Base-by-base conservation (phyloP, 139 green algal genomes). In the Raphidocelis subcapitata region DNA sequence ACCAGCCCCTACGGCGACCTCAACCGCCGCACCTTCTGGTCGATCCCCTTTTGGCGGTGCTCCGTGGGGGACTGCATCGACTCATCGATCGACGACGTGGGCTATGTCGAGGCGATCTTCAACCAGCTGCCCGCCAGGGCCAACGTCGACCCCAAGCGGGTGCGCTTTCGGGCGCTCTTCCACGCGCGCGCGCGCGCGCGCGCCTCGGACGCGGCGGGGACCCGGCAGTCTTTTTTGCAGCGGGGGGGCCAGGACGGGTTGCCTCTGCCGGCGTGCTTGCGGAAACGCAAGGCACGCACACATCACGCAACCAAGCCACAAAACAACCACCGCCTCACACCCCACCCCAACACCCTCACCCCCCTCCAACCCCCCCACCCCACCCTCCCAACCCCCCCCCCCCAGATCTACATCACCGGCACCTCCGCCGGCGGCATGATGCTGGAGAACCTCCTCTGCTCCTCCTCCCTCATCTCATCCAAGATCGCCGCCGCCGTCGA, bases 391-490 rank as follows among this genome's bases (percentile, higher is more conserved):
- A 20, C 20, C 14, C n/a, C 28, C 3, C 26, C 32, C 36, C 5
- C 62, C 31, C 70, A 77, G 70, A 69, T 77, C 70, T 77, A 36
- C 44, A 35, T 77, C 60, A 57, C 61, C 28, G 70, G 70, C 46
- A 77, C 70, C 3, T 77, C 70, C 24, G 70, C 70, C 31, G 70
- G 70, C 5, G 70, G 70, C 61, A 77, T 77, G 70, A 77, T 77
- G 70, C 59, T 77, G 23, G 69, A 77, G 44, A 46, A 59, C 31
- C 46, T 77, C 15, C 70, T 77, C 21, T 77, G 70, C 70, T 70
- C 68, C 24, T 56, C 29, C 24, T 26, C 56, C 18, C 32, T 77
- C 24, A 62, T 77, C 52, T 44, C 62, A 49, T 12, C 41, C 41
- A 8, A 49, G 41, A 12, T 49, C 41, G 41, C 70, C 33, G 70